Evolutionary conservation across 2,329 filamentous ascomycete genomes (phyloP).

Genomic region (Colletotrichum sp.): DNA sequence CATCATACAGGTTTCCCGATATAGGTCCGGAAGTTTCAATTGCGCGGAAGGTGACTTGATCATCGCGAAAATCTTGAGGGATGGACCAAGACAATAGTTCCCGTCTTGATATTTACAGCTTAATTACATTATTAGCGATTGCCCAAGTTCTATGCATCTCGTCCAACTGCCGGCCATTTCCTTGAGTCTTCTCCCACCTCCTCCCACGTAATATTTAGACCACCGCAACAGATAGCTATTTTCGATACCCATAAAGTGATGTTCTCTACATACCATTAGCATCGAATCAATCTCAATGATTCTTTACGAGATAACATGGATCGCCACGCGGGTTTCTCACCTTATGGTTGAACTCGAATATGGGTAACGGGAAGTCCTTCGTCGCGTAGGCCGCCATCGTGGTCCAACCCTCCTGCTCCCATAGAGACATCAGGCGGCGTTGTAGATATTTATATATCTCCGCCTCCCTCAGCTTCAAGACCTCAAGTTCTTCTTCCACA

Average conservation of each 20-base stretch:
- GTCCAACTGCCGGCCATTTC: rapidly evolving
- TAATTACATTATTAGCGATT: rapidly evolving
- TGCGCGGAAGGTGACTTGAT: neutral
- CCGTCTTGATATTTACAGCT: rapidly evolving
- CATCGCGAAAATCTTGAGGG: neutral
- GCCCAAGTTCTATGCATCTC: neutral
- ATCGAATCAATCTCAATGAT: neutral
- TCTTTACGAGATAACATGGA: neutral
- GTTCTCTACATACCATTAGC: neutral
- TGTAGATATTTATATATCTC: neutral
- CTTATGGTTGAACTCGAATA: neutral
- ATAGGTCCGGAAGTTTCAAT: neutral
- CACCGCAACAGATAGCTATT: neutral
- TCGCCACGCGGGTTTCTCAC: rapidly evolving
- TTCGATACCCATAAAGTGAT: neutral
- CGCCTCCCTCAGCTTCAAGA: neutral
- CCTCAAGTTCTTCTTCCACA: rapidly evolving
- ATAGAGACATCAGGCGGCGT: neutral
- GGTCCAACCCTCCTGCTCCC: neutral
- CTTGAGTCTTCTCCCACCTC: neutral
- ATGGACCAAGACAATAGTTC: neutral
- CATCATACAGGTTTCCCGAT: neutral
- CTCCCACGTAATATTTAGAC: neutral
- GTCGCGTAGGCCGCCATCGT: neutral
- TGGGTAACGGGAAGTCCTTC: neutral